phyloP scores from a whole-genome alignment of 495 filamentous ascomycete genomes.

The Hapsidospora chrysogenum region DNA sequence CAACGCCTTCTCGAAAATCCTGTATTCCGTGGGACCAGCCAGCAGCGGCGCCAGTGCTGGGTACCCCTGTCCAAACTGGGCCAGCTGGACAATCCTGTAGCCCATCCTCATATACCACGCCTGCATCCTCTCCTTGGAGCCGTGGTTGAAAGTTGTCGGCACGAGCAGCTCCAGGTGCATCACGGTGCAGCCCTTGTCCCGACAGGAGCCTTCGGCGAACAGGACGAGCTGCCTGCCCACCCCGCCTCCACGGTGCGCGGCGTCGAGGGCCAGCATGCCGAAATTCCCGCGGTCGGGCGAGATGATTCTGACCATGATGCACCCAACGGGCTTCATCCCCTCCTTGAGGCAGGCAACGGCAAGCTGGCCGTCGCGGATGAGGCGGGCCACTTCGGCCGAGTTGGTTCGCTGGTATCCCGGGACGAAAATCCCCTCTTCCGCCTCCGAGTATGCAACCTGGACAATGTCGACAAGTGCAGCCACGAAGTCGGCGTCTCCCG shows the following conservation, averaged over 20 bases:
- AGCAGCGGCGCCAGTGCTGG: conserved; percentile 8
- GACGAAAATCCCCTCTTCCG: conserved; percentile 10
- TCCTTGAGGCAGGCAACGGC: conserved; percentile 5
- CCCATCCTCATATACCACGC: conserved; percentile 8
- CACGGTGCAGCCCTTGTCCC: conserved; percentile 3
- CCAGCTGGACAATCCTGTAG: conserved; percentile 3
- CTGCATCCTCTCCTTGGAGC: conserved; percentile 7
- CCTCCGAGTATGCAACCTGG: conserved; percentile 7
- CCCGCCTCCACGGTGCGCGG: conserved; percentile 5
- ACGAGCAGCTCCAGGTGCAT: conserved; percentile 8
- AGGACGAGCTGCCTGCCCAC: conserved; percentile 7
- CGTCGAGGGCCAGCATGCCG: conserved; percentile 8
- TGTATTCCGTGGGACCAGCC: conserved; percentile 13
- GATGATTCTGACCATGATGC: conserved; percentile 5
- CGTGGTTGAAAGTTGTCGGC: conserved; percentile 9
- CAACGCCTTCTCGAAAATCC: conserved; percentile 6
- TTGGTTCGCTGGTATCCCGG: conserved; percentile 8
- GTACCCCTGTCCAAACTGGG: conserved; percentile 6
- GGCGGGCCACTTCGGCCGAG: conserved; percentile 3
- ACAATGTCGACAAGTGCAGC: conserved; percentile 1
- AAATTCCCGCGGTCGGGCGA: conserved; percentile 5
- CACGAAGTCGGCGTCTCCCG: background rate
- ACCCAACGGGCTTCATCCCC: conserved; percentile 5
- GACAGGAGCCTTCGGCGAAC: conserved; percentile 9
- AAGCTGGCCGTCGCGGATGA: conserved; percentile 7